phyloP scores from a whole-genome alignment of 2,329 filamentous ascomycete species.

The Diplodia scrobiculata region DNA sequence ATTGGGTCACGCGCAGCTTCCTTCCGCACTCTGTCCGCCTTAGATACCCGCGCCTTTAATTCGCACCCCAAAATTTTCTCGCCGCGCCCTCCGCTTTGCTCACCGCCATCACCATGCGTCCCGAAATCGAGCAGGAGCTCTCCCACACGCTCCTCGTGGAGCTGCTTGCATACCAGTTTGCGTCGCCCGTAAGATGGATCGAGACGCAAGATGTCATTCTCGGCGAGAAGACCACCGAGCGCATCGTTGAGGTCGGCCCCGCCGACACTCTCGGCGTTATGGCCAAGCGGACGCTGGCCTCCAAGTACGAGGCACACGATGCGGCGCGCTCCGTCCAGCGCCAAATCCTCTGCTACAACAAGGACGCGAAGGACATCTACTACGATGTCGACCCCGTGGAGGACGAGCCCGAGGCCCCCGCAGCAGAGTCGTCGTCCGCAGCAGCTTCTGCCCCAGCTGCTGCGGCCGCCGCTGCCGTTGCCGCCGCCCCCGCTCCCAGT shows the following conservation, averaged over 20 bases:
- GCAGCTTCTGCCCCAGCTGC: constrained; percentile 55
- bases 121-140: constrained; percentile 98
- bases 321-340: constrained; percentile 93
- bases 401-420: constrained; percentile 70
- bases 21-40: constrained; percentile 9
- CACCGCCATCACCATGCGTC: constrained; percentile 67
- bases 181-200: constrained; percentile 98
- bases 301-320: constrained; percentile 98
- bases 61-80: constrained; percentile 22
- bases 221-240: constrained; percentile 90
- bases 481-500: constrained; percentile 64
- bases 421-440: constrained; percentile 50
- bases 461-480: constrained; percentile 56
- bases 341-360: constrained; percentile 99
- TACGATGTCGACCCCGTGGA: constrained; percentile 96
- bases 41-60: constrained; percentile 28
- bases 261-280: constrained; percentile 96
- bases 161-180: constrained; percentile 98
- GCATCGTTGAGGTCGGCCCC: constrained; percentile 95
- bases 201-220: constrained; percentile 99
- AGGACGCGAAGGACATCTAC: constrained; percentile 98
- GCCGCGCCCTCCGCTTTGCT: constrained; percentile 10
- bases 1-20: constrained; percentile 21
- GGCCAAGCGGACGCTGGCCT: constrained; percentile 92
- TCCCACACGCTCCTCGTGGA: constrained; percentile 97